phyloP scores from a whole-genome alignment of 2,329 filamentous ascomycete genomes.

The Aureobasidium sp. region DNA sequence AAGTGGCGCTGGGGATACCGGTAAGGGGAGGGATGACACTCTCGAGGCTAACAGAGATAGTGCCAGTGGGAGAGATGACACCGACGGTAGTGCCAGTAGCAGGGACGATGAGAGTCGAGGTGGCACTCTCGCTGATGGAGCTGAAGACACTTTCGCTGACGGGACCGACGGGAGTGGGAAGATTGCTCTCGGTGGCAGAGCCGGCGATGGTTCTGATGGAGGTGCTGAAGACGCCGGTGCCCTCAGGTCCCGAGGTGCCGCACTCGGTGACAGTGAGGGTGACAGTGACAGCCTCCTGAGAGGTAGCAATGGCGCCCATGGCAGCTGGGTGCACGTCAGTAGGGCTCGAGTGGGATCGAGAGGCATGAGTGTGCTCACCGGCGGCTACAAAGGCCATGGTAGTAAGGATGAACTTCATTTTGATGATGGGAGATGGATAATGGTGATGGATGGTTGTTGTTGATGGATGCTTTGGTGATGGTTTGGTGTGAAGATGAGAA shows the following conservation, averaged over 20 bases:
- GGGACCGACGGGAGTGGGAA: not conserved
- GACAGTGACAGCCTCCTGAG: constrained; percentile 10
- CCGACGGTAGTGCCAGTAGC: not conserved
- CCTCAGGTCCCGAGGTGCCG: not conserved
- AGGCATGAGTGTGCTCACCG: not conserved
- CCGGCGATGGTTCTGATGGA: constrained; percentile 1
- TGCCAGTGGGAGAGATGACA: not conserved
- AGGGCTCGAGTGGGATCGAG: not conserved
- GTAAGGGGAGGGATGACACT: not conserved
- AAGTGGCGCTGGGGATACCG: not conserved
- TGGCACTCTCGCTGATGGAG: not conserved
- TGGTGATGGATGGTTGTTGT: not conserved
- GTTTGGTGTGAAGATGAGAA: not conserved
- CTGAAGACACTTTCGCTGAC: not conserved
- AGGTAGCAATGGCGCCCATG: not conserved
- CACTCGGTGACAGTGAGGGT: not conserved
- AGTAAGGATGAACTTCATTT: constrained; percentile 15
- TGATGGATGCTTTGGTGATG: not conserved
- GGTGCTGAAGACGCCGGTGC: not conserved
- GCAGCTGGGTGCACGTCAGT: not conserved
- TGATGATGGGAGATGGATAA: not conserved
- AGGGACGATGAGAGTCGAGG: not conserved
- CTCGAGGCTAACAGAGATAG: not conserved
- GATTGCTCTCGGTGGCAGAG: not conserved
- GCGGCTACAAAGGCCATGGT: constrained; percentile 13